Percentiles rank a stretch among this genome's conserved stretches.
Evolutionary conservation across 768 basidiomycete genomes (phyloP).

Genomic region (Leccinum variicolor): DNA sequence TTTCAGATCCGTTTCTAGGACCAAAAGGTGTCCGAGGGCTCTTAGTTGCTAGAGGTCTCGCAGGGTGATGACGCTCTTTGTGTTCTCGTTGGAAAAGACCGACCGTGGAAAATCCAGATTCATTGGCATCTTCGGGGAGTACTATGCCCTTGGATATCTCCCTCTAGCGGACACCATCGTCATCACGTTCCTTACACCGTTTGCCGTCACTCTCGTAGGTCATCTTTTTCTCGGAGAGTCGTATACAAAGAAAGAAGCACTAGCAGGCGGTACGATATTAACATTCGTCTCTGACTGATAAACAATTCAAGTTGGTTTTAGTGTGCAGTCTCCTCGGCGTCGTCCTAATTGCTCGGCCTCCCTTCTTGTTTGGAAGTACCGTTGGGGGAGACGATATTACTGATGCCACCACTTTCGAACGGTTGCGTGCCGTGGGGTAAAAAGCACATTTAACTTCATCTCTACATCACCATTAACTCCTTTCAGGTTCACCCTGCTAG

Average conservation of each 20-base stretch:
- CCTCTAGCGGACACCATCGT: conserved; percentile 78
- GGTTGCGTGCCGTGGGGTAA: conserved; percentile 62
- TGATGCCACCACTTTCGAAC: conserved; percentile 25
- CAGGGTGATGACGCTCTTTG: conserved; percentile 48
- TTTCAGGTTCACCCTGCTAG: conserved; percentile 55
- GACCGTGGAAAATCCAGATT: conserved; percentile 43
- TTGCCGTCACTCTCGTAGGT: conserved; percentile 59
- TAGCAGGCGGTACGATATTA: conserved; percentile 45
- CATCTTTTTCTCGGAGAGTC: conserved; percentile 60
- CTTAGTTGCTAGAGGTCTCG: conserved; percentile 55
- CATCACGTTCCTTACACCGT: conserved; percentile 71
- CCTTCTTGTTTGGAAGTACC: conserved; percentile 59
- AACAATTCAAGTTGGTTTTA: conserved; percentile 12
- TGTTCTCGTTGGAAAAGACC: neutral
- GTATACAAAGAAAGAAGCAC: conserved; percentile 50
- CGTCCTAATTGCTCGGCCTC: conserved; percentile 76
- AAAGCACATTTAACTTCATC: neutral
- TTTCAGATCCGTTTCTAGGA: conserved; percentile 61
- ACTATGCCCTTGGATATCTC: conserved; percentile 70
- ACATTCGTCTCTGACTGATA: neutral
- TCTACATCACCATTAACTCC: neutral
- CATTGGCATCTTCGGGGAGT: conserved; percentile 66
- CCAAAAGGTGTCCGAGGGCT: conserved; percentile 64
- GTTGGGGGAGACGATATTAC: neutral
- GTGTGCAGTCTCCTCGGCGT: conserved; percentile 73